Conservation (phyloP, 371 early-diverging fungal species). For the Syncephalastrum sp. region DNA sequence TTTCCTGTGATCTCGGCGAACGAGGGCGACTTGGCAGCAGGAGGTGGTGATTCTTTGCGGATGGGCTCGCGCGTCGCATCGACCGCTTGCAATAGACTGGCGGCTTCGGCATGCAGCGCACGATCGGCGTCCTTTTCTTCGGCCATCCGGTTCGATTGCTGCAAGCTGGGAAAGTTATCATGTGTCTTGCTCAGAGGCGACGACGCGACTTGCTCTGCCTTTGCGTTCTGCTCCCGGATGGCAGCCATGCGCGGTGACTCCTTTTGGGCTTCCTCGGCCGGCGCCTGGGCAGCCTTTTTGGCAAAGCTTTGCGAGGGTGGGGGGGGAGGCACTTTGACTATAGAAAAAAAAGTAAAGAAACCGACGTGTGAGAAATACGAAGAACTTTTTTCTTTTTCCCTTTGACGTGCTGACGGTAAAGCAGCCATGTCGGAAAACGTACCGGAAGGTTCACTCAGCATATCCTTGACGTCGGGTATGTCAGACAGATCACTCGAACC, state of each 20-base stretch:
- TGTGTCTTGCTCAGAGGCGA: slow-evolving; percentile 20
- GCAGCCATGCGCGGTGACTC: slow-evolving; percentile 18
- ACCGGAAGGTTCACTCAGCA: slow-evolving; percentile 32
- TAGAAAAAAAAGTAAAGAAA: background rate
- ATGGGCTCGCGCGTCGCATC: background rate
- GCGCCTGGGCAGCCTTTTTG: slow-evolving; percentile 33
- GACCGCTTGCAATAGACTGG: slow-evolving; percentile 22
- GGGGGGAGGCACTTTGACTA: slow-evolving; percentile 35
- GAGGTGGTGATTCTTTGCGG: background rate
- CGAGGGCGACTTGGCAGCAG: slow-evolving; percentile 5
- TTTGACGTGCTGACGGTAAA: background rate
- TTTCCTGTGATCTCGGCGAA: slow-evolving; percentile 39
- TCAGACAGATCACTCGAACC: slow-evolving; percentile 20
- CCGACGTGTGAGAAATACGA: no score
- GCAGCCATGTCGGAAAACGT: background rate
- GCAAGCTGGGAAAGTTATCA: slow-evolving; percentile 38
- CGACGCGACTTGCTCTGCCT: slow-evolving; percentile 1
- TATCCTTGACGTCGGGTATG: slow-evolving; percentile 45
- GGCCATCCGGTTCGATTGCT: slow-evolving; percentile 32
- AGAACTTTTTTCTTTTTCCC: background rate
- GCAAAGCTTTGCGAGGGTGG: slow-evolving; percentile 40
- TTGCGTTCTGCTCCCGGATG: slow-evolving; percentile 13
- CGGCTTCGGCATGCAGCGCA: slow-evolving; percentile 28
- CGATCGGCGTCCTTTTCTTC: slow-evolving; percentile 20
- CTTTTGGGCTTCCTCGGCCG: slow-evolving; percentile 4